Percentiles rank a stretch among this genome's conserved stretches.
Evolutionary conservation across 2,329 filamentous ascomycete species (phyloP).

Genomic region (Phaeoacremonium minimum): DNA sequence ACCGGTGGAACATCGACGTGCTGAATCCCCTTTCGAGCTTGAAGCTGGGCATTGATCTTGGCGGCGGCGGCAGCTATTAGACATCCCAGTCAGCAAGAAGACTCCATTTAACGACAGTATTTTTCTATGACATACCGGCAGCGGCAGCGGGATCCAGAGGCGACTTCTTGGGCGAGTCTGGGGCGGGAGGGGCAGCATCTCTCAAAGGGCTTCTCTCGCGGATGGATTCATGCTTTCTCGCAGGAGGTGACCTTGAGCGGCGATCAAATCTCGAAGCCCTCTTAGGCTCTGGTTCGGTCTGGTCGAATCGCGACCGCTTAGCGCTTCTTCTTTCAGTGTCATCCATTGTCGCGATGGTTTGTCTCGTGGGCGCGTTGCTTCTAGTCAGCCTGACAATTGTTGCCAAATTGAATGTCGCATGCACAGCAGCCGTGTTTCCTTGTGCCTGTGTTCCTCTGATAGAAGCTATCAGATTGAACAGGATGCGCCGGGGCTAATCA

Average conservation of each 20-base stretch:
- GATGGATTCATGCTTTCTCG: slow-evolving; percentile 60
- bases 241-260: slow-evolving; percentile 78
- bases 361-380: no score
- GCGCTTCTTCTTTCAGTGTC: slow-evolving; percentile 67
- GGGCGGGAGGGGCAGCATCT: not conserved
- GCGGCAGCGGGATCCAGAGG: slow-evolving; percentile 69
- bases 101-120: not conserved
- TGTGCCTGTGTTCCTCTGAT: no score
- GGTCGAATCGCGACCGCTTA: slow-evolving; percentile 93
- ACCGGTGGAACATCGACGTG: slow-evolving; percentile 87
- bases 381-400: no score
- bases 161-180: slow-evolving; percentile 41
- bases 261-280: slow-evolving; percentile 81
- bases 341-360: no score
- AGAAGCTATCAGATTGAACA: no score
- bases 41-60: slow-evolving; percentile 76
- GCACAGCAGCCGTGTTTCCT: no score
- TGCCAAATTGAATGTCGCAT: no score
- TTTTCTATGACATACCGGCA: slow-evolving; percentile 52
- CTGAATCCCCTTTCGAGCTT: slow-evolving; percentile 84
- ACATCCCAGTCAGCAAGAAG: not conserved
- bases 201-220: slow-evolving; percentile 77
- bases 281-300: slow-evolving; percentile 77
- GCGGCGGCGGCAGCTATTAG: slow-evolving; percentile 77
- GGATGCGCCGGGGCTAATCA: no score